Conservation (phyloP, 148 eudicot genomes). For the Arctostaphylos glauca region DNA sequence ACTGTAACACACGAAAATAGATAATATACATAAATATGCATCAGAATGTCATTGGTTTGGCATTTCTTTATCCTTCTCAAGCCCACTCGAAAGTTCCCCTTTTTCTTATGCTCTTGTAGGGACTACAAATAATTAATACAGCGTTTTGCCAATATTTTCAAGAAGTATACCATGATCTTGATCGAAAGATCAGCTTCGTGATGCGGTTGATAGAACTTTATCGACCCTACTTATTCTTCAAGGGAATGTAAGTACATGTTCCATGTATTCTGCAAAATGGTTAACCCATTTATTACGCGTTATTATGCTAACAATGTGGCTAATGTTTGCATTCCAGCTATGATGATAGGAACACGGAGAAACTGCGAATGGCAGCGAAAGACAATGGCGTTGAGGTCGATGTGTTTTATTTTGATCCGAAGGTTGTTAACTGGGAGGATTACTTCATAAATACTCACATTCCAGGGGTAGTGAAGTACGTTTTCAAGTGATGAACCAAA, state of each 20-base stretch:
- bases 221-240: slow-evolving; percentile 66
- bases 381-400: slow-evolving; percentile 29
- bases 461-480: slow-evolving; percentile 43
- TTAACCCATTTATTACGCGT: background rate
- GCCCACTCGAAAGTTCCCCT: background rate
- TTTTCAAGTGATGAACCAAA: slow-evolving; percentile 26
- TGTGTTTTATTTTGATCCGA: slow-evolving; percentile 47
- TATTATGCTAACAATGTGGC: background rate
- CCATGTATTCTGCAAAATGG: background rate
- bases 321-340: slow-evolving; percentile 23
- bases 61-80: background rate
- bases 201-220: slow-evolving; percentile 57
- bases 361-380: slow-evolving; percentile 30
- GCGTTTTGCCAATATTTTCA: slow-evolving; percentile 54
- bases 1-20: background rate
- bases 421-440: slow-evolving; percentile 50
- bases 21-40: background rate
- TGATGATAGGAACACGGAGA: slow-evolving; percentile 46
- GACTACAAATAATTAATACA: slow-evolving; percentile 41
- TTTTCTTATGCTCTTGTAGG: slow-evolving; percentile 22
- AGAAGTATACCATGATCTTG: slow-evolving; percentile 29
- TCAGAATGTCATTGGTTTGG: background rate
- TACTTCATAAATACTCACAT: slow-evolving; percentile 46
- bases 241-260: slow-evolving; percentile 52
- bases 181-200: slow-evolving; percentile 49